Percentiles rank a stretch among this genome's conserved stretches.
These are phyloP conservation scores for Syncephalis fuscata DNA, from an alignment of 371 early-diverging fungal species.

Conservation along the genomic window DNA sequence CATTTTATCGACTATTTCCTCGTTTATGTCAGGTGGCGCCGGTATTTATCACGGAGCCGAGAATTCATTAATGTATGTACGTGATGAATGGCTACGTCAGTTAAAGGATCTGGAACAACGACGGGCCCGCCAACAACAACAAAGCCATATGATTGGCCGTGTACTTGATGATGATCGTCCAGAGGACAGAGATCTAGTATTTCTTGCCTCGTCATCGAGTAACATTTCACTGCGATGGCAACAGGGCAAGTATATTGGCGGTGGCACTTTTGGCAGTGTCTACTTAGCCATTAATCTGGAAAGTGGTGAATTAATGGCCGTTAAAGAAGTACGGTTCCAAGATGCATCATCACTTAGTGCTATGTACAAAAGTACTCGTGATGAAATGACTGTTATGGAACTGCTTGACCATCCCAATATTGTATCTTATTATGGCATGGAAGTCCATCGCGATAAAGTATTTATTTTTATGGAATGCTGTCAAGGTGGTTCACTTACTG, in stretches of 20 bases:
- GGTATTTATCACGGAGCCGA: slow-evolving; percentile 2
- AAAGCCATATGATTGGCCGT: slow-evolving; percentile 46
- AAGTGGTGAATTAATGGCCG: slow-evolving; percentile 79
- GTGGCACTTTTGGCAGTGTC: slow-evolving; percentile 77
- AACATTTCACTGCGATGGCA: slow-evolving; percentile 74
- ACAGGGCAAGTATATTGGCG: slow-evolving; percentile 72
- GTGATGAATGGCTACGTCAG: slow-evolving; percentile 33
- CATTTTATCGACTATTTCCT: background rate
- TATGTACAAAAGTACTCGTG: slow-evolving; percentile 57
- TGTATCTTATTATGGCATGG: slow-evolving; percentile 79
- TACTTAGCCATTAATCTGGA: slow-evolving; percentile 72
- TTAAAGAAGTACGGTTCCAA: slow-evolving; percentile 83
- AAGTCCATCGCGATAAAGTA: slow-evolving; percentile 79
- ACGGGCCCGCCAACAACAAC: slow-evolving; percentile 28
- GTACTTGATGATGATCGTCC: slow-evolving; percentile 60
- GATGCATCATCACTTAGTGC: slow-evolving; percentile 48
- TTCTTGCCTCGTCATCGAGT: slow-evolving; percentile 55
- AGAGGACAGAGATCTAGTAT: slow-evolving; percentile 57
- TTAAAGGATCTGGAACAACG: slow-evolving; percentile 27
- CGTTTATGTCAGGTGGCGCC: background rate
- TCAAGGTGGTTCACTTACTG: slow-evolving; percentile 63
- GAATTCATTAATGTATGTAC: slow-evolving; percentile 17
- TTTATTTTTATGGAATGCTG: slow-evolving; percentile 93
- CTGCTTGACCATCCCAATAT: slow-evolving; percentile 80
- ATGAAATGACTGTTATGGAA: slow-evolving; percentile 85